These are phyloP conservation scores for Decorospora gaudefroyi DNA, from an alignment of 2,329 filamentous ascomycete species.

Conservation along the genomic window DNA sequence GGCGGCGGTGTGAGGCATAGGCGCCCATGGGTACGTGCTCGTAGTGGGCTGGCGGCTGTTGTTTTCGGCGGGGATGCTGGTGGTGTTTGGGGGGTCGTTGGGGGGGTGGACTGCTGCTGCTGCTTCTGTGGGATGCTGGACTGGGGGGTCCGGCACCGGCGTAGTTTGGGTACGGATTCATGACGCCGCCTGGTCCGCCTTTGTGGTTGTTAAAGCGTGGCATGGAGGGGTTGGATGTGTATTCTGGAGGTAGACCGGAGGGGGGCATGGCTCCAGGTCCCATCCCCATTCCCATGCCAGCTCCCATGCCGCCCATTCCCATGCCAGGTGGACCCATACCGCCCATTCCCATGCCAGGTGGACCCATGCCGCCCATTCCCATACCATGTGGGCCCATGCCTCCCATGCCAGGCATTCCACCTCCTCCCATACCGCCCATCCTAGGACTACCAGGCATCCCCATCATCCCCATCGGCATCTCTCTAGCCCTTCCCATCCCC, in stretches of 20 bases:
- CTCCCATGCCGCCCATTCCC: conserved; percentile 3
- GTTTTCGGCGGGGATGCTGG: not conserved
- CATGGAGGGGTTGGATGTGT: conserved; percentile 12
- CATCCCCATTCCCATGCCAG: conserved; percentile 1
- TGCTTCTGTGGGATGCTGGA: too few relatives aligned
- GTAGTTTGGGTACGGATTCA: conserved; percentile 8
- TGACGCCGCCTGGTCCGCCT: not conserved
- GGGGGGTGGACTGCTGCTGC: not conserved
- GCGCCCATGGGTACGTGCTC: conserved; percentile 23
- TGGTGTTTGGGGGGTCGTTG: too few relatives aligned
- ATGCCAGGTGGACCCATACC: not conserved
- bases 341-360: not conserved
- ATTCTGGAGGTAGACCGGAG: conserved; percentile 13
- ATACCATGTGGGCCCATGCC: conserved; percentile 1
- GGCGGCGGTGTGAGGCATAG: conserved; percentile 8
- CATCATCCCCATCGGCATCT: not conserved
- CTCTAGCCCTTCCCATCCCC: not conserved
- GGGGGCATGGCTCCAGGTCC: conserved; percentile 5
- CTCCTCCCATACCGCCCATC: not conserved
- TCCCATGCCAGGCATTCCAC: conserved; percentile 3
- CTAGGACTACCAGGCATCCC: not conserved
- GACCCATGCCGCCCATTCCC: conserved; percentile 1
- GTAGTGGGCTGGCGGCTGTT: conserved; percentile 3
- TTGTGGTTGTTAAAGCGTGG: not conserved
- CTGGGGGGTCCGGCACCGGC: conserved; percentile 1